Evolutionary conservation across 129 eudicot genomes (phyloP).

Genomic region (Cynara cardunculus): DNA sequence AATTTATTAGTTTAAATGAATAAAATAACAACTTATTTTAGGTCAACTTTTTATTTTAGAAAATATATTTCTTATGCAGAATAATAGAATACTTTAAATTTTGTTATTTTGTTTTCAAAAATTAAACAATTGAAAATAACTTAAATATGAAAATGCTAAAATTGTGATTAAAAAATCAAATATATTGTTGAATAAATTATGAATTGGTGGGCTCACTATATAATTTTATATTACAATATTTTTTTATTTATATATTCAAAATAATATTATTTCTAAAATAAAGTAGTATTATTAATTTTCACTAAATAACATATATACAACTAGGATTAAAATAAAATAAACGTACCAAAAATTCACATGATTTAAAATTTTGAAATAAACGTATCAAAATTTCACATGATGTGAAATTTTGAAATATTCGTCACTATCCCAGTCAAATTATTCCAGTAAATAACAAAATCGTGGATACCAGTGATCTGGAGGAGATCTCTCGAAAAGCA

Average conservation of each 20-base stretch:
- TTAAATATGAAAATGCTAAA: no score
- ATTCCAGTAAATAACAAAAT: no score
- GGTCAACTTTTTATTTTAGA: background rate
- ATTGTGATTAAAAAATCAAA: background rate
- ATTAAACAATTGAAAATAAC: background rate
- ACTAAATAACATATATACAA: background rate
- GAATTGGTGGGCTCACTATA: slow-evolving; percentile 22
- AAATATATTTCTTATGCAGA: background rate
- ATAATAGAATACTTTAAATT: background rate
- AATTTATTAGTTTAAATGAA: background rate
- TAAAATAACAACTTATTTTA: background rate
- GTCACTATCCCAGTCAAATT: no score
- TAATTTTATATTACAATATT: background rate
- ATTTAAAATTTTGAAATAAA: no score
- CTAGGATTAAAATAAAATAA: background rate
- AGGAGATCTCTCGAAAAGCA: no score
- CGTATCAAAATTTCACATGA: no score
- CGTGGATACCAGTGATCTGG: no score
- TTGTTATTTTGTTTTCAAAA: background rate
- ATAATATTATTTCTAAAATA: background rate
- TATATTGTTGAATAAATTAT: background rate
- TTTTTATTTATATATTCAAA: background rate
- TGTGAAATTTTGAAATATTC: no score
- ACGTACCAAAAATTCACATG: no score
- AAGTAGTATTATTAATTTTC: background rate